Percentiles rank a stretch among this genome's conserved stretches.
phyloP scores from a whole-genome alignment of 768 basidiomycete species.

The Suillus cothurnatus region DNA sequence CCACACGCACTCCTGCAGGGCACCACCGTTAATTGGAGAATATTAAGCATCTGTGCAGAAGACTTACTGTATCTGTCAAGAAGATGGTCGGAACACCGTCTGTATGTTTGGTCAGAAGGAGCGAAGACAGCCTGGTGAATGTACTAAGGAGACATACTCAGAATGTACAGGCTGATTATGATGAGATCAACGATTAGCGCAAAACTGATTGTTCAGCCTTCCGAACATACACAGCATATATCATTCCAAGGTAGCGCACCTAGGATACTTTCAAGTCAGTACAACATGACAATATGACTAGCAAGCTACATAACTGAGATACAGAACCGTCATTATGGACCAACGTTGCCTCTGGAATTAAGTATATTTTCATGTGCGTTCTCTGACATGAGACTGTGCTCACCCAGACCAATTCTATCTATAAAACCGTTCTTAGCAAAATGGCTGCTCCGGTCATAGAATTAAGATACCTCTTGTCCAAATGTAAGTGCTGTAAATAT shows the following conservation, averaged over 20 bases:
- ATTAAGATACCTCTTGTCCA: background rate
- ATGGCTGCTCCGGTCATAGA: background rate
- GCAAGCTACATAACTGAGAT: no score
- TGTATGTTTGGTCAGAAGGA: background rate
- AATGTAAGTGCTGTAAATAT: no score
- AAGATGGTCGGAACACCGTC: background rate
- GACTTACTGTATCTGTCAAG: background rate
- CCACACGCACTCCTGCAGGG: background rate
- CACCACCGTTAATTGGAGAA: background rate
- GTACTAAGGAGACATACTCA: background rate
- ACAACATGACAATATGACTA: no score
- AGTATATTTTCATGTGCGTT: no score
- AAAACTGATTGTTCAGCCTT: background rate
- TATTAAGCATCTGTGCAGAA: background rate
- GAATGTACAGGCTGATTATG: background rate
- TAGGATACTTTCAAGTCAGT: no score
- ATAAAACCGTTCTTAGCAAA: no score
- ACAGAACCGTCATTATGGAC: no score
- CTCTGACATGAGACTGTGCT: no score
- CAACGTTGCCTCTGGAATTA: no score
- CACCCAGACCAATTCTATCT: no score
- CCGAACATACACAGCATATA: background rate
- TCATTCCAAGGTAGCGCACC: background rate
- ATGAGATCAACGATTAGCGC: background rate
- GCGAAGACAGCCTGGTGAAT: background rate